These are phyloP conservation scores for Umbelopsis vinacea DNA, from an alignment of 192 early-diverging fungal genomes.

Conservation along the genomic window DNA sequence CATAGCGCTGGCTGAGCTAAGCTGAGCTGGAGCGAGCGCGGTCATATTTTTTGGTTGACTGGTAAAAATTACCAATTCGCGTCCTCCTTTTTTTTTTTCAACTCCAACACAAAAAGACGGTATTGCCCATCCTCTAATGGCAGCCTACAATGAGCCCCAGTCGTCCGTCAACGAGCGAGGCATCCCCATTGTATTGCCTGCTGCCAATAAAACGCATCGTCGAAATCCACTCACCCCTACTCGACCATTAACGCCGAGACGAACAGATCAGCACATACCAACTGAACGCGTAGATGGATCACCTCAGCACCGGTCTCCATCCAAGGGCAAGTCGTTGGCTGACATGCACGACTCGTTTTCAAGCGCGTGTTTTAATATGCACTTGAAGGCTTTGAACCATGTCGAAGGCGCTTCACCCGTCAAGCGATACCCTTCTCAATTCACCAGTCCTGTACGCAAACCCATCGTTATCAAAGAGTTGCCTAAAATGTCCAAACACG, in stretches of 20 bases:
- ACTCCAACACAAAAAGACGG: too few relatives aligned
- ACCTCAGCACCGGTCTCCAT: background rate
- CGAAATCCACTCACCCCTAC: background rate
- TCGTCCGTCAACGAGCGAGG: slow-evolving; percentile 7
- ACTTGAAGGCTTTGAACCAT: slow-evolving; percentile 2
- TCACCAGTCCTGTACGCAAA: slow-evolving; percentile 1
- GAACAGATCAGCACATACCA: background rate
- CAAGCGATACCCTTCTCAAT: slow-evolving; percentile 10
- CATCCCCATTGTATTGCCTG: slow-evolving; percentile 3
- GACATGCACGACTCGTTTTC: slow-evolving; percentile 13
- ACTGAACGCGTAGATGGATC: background rate
- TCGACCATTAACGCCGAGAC: background rate
- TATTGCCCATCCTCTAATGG: background rate
- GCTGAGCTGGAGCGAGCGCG: background rate
- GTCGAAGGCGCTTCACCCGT: background rate
- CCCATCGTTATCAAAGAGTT: background rate
- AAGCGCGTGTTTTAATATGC: slow-evolving; percentile 7
- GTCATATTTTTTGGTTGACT: background rate
- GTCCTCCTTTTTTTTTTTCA: background rate
- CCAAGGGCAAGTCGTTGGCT: background rate
- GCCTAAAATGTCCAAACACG: background rate
- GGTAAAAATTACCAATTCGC: background rate
- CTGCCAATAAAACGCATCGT: background rate
- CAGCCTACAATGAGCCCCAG: slow-evolving; percentile 12
- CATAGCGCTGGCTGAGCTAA: background rate